These are phyloP conservation scores for Lolium rigidum DNA, from an alignment of 176 grass and related monocot species.

Conservation along the genomic window DNA sequence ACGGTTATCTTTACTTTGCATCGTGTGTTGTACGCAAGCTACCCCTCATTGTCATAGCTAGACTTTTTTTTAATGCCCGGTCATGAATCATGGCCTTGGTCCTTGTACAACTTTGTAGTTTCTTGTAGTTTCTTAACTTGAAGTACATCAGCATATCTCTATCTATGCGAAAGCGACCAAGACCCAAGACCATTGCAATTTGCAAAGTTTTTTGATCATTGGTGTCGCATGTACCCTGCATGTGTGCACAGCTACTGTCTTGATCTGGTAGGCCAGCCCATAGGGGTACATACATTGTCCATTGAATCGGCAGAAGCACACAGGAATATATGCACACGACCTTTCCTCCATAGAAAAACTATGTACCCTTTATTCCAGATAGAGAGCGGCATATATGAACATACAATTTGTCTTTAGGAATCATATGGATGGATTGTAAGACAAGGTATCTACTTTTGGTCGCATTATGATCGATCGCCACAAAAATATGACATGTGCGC, in stretches of 20 bases:
- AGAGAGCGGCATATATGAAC: background rate
- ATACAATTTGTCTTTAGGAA: background rate
- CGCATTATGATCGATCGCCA: background rate
- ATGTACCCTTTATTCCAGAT: background rate
- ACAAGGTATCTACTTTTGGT: background rate
- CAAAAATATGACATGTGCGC: background rate
- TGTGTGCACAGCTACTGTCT: background rate
- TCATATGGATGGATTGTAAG: background rate
- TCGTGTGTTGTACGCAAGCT: background rate
- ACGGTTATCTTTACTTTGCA: background rate
- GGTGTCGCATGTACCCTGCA: background rate
- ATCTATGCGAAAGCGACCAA: background rate
- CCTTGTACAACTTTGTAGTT: background rate
- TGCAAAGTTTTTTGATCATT: constrained; percentile 4
- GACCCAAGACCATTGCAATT: background rate
- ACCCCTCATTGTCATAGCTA: background rate
- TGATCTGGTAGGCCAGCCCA: background rate
- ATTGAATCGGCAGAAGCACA: background rate
- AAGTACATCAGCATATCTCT: background rate
- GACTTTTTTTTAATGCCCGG: background rate
- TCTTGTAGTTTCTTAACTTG: background rate
- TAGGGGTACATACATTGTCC: background rate
- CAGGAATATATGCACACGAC: background rate
- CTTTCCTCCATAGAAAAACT: background rate
- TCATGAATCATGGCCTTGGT: constrained; percentile 1